Percentiles rank a stretch among this genome's conserved stretches.
Conservation (phyloP, 164 flowering plant species). For the Magnolia changhungtana region DNA sequence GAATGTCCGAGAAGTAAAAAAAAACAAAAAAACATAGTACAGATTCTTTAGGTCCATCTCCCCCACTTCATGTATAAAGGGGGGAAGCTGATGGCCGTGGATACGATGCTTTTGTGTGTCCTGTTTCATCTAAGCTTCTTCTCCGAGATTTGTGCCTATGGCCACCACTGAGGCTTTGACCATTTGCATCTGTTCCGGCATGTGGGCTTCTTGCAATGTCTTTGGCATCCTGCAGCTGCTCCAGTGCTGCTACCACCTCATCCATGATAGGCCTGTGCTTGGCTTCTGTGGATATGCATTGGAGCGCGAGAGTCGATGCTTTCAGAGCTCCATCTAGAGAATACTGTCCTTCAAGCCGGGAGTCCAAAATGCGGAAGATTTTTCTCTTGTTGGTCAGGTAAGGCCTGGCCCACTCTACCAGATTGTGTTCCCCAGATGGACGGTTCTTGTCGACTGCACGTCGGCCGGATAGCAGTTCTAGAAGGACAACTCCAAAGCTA, state of each 20-base stretch:
- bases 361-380: slow-evolving; percentile 53
- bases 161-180: slow-evolving; percentile 11
- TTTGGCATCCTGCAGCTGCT: slow-evolving; percentile 48
- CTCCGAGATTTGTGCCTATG: slow-evolving; percentile 12
- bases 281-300: slow-evolving; percentile 61
- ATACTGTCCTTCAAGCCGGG: slow-evolving; percentile 67
- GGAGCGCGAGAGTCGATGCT: slow-evolving; percentile 54
- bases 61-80: slow-evolving; percentile 10
- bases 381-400: slow-evolving; percentile 61
- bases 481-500: slow-evolving; percentile 84
- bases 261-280: slow-evolving; percentile 63
- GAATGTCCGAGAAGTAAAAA: background rate
- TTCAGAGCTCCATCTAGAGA: slow-evolving; percentile 33
- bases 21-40: background rate
- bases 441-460: slow-evolving; percentile 69
- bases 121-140: slow-evolving; percentile 19
- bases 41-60: background rate
- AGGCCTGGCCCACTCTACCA: slow-evolving; percentile 78
- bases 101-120: slow-evolving; percentile 21
- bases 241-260: slow-evolving; percentile 53
- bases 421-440: slow-evolving; percentile 65
- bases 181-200: slow-evolving; percentile 6
- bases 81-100: slow-evolving; percentile 48
- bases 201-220: slow-evolving; percentile 13
- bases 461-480: slow-evolving; percentile 71